Evolutionary conservation across 1,139 yeast species (phyloP), one percentile per base, ranked within the genome.

Genomic region (Debaryomyces udenii): DNA sequence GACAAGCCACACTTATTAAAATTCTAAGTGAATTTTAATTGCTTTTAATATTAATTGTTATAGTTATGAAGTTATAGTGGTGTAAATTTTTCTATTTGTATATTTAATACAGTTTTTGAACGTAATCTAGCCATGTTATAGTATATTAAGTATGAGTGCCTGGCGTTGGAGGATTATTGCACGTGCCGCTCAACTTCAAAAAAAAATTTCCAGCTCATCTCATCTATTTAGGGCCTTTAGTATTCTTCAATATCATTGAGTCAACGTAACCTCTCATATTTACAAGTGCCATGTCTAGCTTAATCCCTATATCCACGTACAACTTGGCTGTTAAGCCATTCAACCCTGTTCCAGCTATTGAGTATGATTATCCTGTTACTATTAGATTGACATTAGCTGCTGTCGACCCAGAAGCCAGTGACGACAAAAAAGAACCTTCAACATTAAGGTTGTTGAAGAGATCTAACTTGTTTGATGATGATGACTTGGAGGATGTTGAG

Each of bases 1-100:
- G 99, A 93, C 83, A 90, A 81, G 78, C 99, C 99, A 68, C 99
- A 93, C 79, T 86, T 88, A 75, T 90, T 93, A 86, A 89, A 88
- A 82, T 93, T 93, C 77, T 93, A 89, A 86, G 45, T 46, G 39
- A 39, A 37, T 35, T 38, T 35, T 39, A 37, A 38, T 39, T 45
- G 39, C 39, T 46, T 39, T 39, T 41, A 41, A 39, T 44, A 38
- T 43, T 38, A 46, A 38, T 46, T 43, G 39, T 41, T 41, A 35
- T 39, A 44, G 43, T 41, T 43, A 41, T 45, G 40, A 43, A 34
- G 36, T 49, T 50, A 45, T 43, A 47, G 44, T 44, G 53, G 55
- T 51, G 55, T 53, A 49, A 45, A 40, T 41, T 52, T 46, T 50
- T 53, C 54, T 52, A 53, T 62, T 58, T 65, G 69, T 65, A 62